phyloP scores from a whole-genome alignment of 164 flowering plant species.

The Warburgia ugandensis region DNA sequence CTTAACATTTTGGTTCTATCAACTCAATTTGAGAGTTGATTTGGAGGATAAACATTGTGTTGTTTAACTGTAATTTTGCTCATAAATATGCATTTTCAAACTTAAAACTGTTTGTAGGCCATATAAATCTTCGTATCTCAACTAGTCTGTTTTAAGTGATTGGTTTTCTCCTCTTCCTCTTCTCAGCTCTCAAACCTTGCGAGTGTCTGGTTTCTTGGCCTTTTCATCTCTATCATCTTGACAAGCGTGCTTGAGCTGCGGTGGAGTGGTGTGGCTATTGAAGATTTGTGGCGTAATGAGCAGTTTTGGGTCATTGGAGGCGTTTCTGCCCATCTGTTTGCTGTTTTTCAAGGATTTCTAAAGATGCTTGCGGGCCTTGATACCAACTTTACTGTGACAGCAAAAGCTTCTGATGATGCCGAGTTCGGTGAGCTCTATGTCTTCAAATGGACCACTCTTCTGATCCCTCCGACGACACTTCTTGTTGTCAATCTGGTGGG shows the following conservation, averaged over 20 bases:
- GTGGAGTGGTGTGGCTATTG: slow-evolving; percentile 94
- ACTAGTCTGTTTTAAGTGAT: too few species aligned
- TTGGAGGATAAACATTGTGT: too few species aligned
- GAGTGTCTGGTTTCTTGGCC: slow-evolving; percentile 71
- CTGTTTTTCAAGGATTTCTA: slow-evolving; percentile 90
- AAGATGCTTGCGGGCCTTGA: slow-evolving; percentile 89
- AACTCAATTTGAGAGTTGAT: not conserved
- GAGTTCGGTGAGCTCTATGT: slow-evolving; percentile 86
- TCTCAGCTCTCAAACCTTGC: slow-evolving; percentile 87
- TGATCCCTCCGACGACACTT: slow-evolving; percentile 89
- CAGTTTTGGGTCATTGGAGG: slow-evolving; percentile 99
- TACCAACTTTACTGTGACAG: slow-evolving; percentile 92
- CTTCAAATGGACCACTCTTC: slow-evolving; percentile 86
- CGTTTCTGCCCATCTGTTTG: slow-evolving; percentile 96
- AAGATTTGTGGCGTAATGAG: slow-evolving; percentile 92
- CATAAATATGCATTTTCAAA: too few species aligned
- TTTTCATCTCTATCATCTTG: slow-evolving; percentile 78
- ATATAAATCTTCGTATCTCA: too few species aligned
- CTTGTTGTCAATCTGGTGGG: slow-evolving; percentile 79
- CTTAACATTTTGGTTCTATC: not conserved
- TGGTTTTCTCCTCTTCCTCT: too few species aligned
- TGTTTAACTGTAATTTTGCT: too few species aligned
- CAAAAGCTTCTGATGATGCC: slow-evolving; percentile 75
- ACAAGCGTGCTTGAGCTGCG: slow-evolving; percentile 90
- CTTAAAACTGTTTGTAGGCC: too few species aligned